These are phyloP conservation scores for Omphalotus guepiniiformis DNA, from an alignment of 768 basidiomycete species.

Conservation along the genomic window DNA sequence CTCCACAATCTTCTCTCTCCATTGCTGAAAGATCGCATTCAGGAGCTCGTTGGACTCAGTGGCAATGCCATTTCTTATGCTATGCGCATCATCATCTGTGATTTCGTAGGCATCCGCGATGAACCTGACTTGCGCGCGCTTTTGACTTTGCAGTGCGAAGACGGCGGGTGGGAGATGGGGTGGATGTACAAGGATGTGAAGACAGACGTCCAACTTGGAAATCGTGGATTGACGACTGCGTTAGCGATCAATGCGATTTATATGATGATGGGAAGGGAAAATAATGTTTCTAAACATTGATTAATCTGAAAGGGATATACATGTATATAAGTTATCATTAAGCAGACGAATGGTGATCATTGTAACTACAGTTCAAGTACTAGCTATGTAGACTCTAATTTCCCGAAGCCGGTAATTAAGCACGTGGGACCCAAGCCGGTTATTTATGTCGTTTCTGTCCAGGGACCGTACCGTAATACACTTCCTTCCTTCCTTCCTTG, in stretches of 20 bases:
- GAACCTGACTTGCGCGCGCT: conserved; percentile 41
- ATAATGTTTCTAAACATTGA: no score
- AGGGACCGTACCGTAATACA: no score
- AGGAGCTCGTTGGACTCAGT: conserved; percentile 43
- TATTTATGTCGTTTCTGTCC: no score
- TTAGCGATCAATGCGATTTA: conserved; percentile 48
- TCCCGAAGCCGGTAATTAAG: no score
- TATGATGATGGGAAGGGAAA: conserved; percentile 19
- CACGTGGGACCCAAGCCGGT: no score
- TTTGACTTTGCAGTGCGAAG: conserved; percentile 43
- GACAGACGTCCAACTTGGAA: conserved; percentile 43
- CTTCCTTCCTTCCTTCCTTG: no score
- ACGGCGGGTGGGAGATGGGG: conserved; percentile 51
- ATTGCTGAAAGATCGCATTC: conserved; percentile 39
- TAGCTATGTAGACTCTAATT: no score
- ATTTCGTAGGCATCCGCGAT: conserved; percentile 35
- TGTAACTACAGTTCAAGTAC: no score
- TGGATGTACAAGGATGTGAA: conserved; percentile 56
- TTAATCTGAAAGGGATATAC: no score
- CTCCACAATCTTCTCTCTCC: conserved; percentile 34
- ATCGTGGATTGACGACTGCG: conserved; percentile 51
- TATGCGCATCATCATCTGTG: conserved; percentile 47
- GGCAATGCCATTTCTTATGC: conserved; percentile 51
- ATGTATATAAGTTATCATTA: no score
- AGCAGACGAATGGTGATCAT: no score